Conservation (phyloP, 805 yeast species). For the Candida multigemmis region DNA sequence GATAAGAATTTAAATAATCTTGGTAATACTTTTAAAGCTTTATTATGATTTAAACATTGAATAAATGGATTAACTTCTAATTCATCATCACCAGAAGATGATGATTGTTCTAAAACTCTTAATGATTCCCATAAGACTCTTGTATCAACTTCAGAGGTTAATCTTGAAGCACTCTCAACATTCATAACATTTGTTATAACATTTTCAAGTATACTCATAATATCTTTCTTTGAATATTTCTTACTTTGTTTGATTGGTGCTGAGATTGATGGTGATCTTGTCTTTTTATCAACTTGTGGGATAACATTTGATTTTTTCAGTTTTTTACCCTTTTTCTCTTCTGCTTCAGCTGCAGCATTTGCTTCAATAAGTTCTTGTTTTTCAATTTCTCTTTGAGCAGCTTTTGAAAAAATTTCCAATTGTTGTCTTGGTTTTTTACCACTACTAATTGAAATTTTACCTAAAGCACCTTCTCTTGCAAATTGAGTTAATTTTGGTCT, state of each 20-base stretch:
- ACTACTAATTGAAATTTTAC: conserved; percentile 70
- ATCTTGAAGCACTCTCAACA: conserved; percentile 55
- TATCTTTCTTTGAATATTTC: conserved; percentile 31
- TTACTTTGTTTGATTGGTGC: conserved; percentile 22
- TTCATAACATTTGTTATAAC: conserved; percentile 70
- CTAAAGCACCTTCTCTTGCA: conserved; percentile 79
- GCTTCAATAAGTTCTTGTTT: conserved; percentile 20
- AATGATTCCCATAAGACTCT: conserved; percentile 65
- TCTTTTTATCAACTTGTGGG: conserved; percentile 14
- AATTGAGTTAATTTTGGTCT: conserved; percentile 60
- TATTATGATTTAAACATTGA: conserved; percentile 73
- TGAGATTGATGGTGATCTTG: conserved; percentile 19
- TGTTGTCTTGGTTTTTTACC: conserved; percentile 86
- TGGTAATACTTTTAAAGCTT: conserved; percentile 83
- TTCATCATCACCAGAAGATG: conserved; percentile 39
- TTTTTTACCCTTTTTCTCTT: conserved; percentile 8
- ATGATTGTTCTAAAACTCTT: conserved; percentile 57
- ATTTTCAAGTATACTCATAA: conserved; percentile 64
- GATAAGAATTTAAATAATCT: conserved; percentile 78
- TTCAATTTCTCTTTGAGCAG: conserved; percentile 37
- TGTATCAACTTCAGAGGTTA: conserved; percentile 24
- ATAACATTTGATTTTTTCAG: conserved; percentile 8
- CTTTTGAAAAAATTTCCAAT: conserved; percentile 52
- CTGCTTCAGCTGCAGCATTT: conserved; percentile 16
- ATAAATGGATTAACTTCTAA: conserved; percentile 67